phyloP scores from a whole-genome alignment of 1,284 basidiomycete species.

The Sporisorium reilianum region DNA sequence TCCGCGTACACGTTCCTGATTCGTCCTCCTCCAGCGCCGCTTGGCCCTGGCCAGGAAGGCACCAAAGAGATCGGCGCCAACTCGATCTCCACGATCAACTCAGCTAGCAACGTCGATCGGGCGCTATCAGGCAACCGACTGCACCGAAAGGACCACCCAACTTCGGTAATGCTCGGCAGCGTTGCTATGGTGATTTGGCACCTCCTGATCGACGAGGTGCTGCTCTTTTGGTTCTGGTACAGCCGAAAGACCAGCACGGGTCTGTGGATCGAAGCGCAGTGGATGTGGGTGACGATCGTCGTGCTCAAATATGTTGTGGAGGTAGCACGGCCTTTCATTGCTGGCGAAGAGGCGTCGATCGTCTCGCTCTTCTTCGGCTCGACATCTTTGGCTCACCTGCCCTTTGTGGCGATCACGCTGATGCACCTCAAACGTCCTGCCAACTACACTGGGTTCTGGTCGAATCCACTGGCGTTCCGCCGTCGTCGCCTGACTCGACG shows the following conservation, averaged over 20 bases:
- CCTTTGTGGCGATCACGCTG: conserved; percentile 4
- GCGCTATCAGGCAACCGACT: conserved; percentile 15
- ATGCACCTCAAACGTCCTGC: conserved; percentile 16
- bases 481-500: conserved; percentile 16
- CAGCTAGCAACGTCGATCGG: neutral
- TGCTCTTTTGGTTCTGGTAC: conserved; percentile 23
- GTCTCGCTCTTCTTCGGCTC: neutral
- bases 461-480: conserved; percentile 11
- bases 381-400: neutral
- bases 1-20: neutral
- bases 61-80: conserved; percentile 14
- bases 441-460: neutral
- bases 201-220: neutral
- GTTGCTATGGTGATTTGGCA: neutral
- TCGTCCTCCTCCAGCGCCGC: conserved; percentile 1
- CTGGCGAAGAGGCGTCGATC: neutral
- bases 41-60: conserved; percentile 6
- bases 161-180: neutral
- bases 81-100: neutral
- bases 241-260: conserved; percentile 13
- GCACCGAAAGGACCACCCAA: conserved; percentile 11
- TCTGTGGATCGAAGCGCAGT: conserved; percentile 17
- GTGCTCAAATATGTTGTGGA: neutral
- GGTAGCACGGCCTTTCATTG: neutral
- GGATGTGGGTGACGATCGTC: neutral